Percentiles rank a stretch among this genome's conserved stretches.
Conservation (phyloP, 495 filamentous ascomycete species). For the Aspergillus affinis region DNA sequence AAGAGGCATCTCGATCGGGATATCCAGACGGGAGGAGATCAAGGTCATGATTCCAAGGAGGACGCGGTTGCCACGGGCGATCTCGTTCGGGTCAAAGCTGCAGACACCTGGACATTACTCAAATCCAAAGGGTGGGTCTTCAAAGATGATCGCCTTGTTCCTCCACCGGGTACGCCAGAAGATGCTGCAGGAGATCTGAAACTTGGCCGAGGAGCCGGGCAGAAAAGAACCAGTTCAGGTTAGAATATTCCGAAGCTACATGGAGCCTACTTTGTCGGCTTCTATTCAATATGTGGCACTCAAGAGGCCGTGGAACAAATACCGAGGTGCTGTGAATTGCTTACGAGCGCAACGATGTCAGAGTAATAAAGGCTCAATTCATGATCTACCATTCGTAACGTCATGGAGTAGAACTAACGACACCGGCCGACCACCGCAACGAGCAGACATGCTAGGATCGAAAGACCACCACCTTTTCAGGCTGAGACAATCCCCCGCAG, state of each 20-base stretch:
- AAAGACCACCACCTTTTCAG: conserved; percentile 21
- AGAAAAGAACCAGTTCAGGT: conserved; percentile 23
- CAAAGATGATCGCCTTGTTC: conserved; percentile 48
- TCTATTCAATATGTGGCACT: no score
- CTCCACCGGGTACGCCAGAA: conserved; percentile 35
- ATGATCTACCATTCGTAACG: conserved; percentile 33
- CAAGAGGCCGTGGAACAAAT: neutral
- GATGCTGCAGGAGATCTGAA: conserved; percentile 8
- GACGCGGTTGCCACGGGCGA: conserved; percentile 88
- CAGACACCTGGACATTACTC: conserved; percentile 63
- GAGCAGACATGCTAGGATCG: neutral
- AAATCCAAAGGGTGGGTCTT: conserved; percentile 63
- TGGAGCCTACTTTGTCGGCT: no score
- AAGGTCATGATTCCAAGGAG: conserved; percentile 84
- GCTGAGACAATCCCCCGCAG: neutral
- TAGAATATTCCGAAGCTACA: no score
- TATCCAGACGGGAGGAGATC: conserved; percentile 72
- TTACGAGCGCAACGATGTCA: neutral
- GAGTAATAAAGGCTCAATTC: conserved; percentile 22
- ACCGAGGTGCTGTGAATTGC: neutral
- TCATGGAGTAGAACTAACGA: conserved; percentile 28
- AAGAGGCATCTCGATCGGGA: conserved; percentile 62
- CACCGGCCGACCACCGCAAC: conserved; percentile 5
- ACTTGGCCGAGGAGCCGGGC: conserved; percentile 24
- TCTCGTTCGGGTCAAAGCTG: conserved; percentile 67